Base-by-base conservation (phyloP, 2,329 filamentous ascomycete genomes). In the Eutypa lata region DNA sequence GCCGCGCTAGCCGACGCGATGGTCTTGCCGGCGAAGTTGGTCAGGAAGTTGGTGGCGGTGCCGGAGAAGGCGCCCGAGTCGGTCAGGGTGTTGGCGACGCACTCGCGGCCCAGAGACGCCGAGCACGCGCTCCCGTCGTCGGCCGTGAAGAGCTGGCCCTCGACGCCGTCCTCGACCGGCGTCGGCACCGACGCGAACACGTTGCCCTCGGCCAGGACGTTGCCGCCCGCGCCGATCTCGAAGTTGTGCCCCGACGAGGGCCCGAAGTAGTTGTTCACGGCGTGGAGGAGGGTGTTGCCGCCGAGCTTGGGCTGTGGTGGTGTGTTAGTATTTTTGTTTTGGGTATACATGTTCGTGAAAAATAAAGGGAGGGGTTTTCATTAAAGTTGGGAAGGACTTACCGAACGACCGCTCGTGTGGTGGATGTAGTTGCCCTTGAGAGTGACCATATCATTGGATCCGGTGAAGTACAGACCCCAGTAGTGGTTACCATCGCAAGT, bases 21-120 rank as follows among this genome's bases (percentile, higher is more conserved):
- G 55, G 71, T 77, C 72, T 80, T 77, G 55, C 78, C 77, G 48
- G 68, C 65, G 66, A 83, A 82, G 59, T 76, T 71, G 51, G 58
- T 46, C 47, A 84, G 61, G 68, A 83, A 76, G 49, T 62, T 66
- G 10, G 75, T 74, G 62, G 78, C 74, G 21, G 69, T 60, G 52
- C 71, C 67, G 33, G 51, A 57, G 50, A 78, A 68, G 37, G 63
- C 61, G 16, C 71, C 71, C 3, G 71, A 74, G 62, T 57, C 65
- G 43, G 70, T 70, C 57, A 73, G 76, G 44, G 70, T 71, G 67
- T 84, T 84, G 52, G 71, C n/a, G 68, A 77, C 63, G 67, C 81
- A 84, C 49, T 57, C 65, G 54, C 72, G 78, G 53, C 79, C 78
- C 3, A 84, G 71, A 54, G 67, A 65, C 18, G 69, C 52, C 22